Conservation (phyloP, 768 basidiomycete genomes). For the Phallus indusiatus region DNA sequence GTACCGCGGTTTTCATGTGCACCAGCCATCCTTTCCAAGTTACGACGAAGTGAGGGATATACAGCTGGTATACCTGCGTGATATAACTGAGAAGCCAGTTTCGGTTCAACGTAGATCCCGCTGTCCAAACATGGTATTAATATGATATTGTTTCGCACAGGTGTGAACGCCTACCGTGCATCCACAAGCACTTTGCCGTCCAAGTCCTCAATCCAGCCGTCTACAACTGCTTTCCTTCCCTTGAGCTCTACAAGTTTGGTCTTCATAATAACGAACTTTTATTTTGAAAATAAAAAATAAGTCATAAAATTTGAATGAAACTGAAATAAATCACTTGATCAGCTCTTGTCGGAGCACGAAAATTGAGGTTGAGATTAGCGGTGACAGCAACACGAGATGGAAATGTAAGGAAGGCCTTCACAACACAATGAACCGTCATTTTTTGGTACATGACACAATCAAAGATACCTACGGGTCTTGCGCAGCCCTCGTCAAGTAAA, state of each 20-base stretch:
- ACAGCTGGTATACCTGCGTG: constrained; percentile 36
- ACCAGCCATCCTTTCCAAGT: constrained; percentile 1
- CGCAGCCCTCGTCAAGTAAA: constrained; percentile 78
- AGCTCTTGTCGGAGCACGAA: constrained; percentile 80
- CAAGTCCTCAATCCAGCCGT: constrained; percentile 65
- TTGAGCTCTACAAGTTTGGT: constrained; percentile 55
- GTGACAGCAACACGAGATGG: constrained; percentile 91
- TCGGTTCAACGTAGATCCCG: constrained; percentile 81
- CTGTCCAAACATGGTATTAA: constrained; percentile 26
- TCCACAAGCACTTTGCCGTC: constrained; percentile 78
- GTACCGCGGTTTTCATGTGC: neutral
- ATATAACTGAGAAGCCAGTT: constrained; percentile 71
- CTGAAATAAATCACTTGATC: constrained; percentile 53
- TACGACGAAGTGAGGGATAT: neutral
- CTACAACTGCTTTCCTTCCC: constrained; percentile 71
- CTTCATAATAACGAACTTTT: constrained; percentile 75
- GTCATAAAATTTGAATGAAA: constrained; percentile 1
- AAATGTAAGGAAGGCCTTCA: constrained; percentile 82
- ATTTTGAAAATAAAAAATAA: neutral
- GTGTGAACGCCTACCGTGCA: constrained; percentile 49
- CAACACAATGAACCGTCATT: neutral
- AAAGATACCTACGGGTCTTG: constrained; percentile 49
- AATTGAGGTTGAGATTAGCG: constrained; percentile 72
- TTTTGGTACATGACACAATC: neutral
- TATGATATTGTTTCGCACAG: neutral